Evolutionary conservation across 2,329 filamentous ascomycete species (phyloP), one percentile per base, ranked within the genome.

Genomic region (Apiospora koreana): DNA sequence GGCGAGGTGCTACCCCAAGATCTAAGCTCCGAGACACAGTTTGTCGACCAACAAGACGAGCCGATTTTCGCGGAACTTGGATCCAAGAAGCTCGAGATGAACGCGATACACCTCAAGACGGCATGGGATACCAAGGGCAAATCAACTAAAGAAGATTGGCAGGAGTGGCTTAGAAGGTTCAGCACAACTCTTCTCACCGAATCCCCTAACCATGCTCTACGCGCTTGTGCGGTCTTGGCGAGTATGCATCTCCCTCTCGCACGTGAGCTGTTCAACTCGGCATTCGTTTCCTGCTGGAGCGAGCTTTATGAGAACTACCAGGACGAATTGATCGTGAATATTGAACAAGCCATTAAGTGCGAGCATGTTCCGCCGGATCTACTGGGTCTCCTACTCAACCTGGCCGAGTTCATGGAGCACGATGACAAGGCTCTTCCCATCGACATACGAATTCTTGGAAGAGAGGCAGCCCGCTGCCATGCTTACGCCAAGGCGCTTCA

Each of bases 331-430:
- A 97, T 99, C 67, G 91, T 93, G 68, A 97, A 97, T 31, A 97
- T 99, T 68, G 96, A 99, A 80, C 94, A 93, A 72, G 96, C 97
- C 0, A 93, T 99, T 75, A 96, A 94, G 69, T 98, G 95, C 3
- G 93, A 95, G 68, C 95, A 98, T 75, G 97, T 99, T 16, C 95
- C 96, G 0, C 96, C 97, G 0, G 97, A 99, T 80, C 92, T 99
- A 74, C 86, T 99, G 10, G 95, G 97, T 72, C 92, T 98, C 67
- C 86, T 99, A 38, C 89, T 99, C 66, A 99, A 99, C 77, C 87
- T 99, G 67, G 96, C 96, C 28, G 96, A 99, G 79, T 99, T 99
- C 80, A 99, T 99, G 96, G 96, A 99, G 79, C 96, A 99, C 78
- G 97, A 99, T 76, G 96, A 99, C 80, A 99, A 99, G 81, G 95